phyloP scores from a whole-genome alignment of 371 early-diverging fungal species.

The Catenaria anguillulae region DNA sequence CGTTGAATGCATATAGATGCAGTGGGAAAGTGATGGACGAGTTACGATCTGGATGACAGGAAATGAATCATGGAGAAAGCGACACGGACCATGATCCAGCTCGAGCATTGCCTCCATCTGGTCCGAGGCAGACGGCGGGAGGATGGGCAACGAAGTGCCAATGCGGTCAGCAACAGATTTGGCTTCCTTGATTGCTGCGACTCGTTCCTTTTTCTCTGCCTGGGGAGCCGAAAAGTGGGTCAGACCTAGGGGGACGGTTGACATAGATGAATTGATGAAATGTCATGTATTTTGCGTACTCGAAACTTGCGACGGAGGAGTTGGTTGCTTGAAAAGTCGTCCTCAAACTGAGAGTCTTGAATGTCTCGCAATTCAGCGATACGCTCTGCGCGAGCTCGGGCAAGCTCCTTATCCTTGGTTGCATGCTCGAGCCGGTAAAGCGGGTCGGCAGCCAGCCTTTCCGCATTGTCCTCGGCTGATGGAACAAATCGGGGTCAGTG shows the following conservation, averaged over 20 bases:
- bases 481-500: neutral
- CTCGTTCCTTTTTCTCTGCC: conserved; percentile 41
- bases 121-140: no score
- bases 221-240: no score
- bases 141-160: conserved; percentile 33
- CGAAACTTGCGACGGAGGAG: conserved; percentile 53
- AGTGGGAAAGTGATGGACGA: no score
- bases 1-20: no score
- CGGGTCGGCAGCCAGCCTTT: conserved; percentile 40
- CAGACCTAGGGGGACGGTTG: no score
- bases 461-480: conserved; percentile 38
- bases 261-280: no score
- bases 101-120: no score
- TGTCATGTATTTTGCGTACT: no score
- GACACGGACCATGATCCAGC: no score
- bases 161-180: conserved; percentile 39
- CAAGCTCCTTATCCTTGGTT: conserved; percentile 33
- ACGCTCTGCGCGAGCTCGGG: conserved; percentile 29
- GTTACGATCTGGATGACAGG: no score
- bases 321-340: conserved; percentile 59
- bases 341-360: conserved; percentile 51
- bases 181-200: conserved; percentile 26
- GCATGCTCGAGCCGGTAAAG: conserved; percentile 54
- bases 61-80: no score
- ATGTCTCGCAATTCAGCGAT: conserved; percentile 24